Percentiles rank a stretch among this genome's conserved stretches.
These are phyloP conservation scores for Caloboletus firmus DNA, from an alignment of 1,284 basidiomycete genomes.

Conservation along the genomic window DNA sequence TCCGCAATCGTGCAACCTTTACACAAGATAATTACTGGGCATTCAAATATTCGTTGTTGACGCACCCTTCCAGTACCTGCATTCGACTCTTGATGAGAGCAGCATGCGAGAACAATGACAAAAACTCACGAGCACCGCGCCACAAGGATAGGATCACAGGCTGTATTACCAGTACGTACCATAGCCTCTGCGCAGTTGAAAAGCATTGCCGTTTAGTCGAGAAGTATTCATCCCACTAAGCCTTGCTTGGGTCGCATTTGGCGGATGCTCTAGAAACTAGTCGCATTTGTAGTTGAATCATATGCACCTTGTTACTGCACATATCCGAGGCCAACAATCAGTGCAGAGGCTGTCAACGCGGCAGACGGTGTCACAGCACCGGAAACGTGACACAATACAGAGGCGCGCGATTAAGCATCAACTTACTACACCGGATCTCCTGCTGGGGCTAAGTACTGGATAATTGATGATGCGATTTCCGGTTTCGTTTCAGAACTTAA, in stretches of 20 bases:
- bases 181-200: slow-evolving; percentile 21
- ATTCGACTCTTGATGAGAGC: not conserved
- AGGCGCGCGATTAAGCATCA: not conserved
- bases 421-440: not conserved
- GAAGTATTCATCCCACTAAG: too few relatives aligned
- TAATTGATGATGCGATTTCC: not conserved
- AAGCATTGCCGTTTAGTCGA: slow-evolving; percentile 12
- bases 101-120: not conserved
- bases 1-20: not conserved
- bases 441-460: not conserved
- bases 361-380: not conserved
- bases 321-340: not conserved
- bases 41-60: not conserved
- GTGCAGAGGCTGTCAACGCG: not conserved
- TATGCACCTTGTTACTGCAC: not conserved
- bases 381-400: not conserved
- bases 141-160: slow-evolving; percentile 9
- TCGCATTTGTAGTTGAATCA: too few relatives aligned
- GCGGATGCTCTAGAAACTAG: too few relatives aligned
- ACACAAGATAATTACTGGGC: not conserved
- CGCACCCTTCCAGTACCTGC: not conserved
- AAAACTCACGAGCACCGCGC: slow-evolving; percentile 18
- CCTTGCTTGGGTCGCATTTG: too few relatives aligned
- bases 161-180: slow-evolving; percentile 1
- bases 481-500: not conserved